phyloP scores from a whole-genome alignment of 1,284 basidiomycete genomes.

The Tilletia walkeri region DNA sequence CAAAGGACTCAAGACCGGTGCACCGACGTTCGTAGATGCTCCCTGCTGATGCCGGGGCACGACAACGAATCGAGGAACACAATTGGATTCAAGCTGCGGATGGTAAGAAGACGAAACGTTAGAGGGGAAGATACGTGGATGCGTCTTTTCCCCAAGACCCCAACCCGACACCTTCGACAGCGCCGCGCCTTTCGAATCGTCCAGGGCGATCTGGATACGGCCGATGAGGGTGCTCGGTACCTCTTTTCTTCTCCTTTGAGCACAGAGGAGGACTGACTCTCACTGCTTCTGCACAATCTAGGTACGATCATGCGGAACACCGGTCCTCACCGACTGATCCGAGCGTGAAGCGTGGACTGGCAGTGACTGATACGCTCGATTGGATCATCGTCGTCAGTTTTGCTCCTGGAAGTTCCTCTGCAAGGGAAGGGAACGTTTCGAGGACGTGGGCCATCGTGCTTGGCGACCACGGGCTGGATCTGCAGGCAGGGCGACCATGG shows the following conservation, averaged over 20 bases:
- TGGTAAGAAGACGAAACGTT: slow-evolving; percentile 58
- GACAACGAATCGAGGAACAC: slow-evolving; percentile 72
- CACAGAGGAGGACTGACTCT: slow-evolving; percentile 65
- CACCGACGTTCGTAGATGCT: slow-evolving; percentile 89
- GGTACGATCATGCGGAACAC: slow-evolving; percentile 96
- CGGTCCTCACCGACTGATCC: slow-evolving; percentile 84
- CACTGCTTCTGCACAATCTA: slow-evolving; percentile 88
- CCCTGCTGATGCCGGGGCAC: slow-evolving; percentile 85
- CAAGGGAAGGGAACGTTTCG: background rate
- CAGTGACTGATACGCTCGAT: slow-evolving; percentile 60
- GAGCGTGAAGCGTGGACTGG: slow-evolving; percentile 78
- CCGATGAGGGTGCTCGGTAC: slow-evolving; percentile 81
- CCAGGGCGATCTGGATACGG: slow-evolving; percentile 95
- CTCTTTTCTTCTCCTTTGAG: slow-evolving; percentile 76
- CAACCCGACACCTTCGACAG: slow-evolving; percentile 63
- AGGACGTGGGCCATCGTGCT: slow-evolving; percentile 76
- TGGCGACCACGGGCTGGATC: slow-evolving; percentile 97
- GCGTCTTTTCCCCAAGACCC: slow-evolving; percentile 77
- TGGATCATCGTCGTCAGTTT: background rate
- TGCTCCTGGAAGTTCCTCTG: background rate
- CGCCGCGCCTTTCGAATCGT: slow-evolving; percentile 84
- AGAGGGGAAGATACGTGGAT: slow-evolving; percentile 98
- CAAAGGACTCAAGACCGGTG: slow-evolving; percentile 92
- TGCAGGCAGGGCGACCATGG: slow-evolving; percentile 82
- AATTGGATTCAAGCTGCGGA: slow-evolving; percentile 62